Conservation (phyloP, 768 basidiomycete species). For the Panus rudis region DNA sequence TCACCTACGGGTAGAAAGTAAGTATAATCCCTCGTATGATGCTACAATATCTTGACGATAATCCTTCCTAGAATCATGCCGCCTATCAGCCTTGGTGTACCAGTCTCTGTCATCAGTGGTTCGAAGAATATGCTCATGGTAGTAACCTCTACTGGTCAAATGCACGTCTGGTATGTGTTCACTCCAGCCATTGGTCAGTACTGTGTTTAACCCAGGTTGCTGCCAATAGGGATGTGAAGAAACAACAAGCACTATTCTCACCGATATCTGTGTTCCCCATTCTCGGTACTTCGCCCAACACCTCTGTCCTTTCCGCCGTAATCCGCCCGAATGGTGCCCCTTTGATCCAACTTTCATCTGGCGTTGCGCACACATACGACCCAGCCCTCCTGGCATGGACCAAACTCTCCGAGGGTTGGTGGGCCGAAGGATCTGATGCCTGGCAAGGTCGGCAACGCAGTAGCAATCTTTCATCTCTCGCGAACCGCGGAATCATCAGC, state of each 20-base stretch:
- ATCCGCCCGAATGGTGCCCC: constrained; percentile 79
- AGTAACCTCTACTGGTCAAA: constrained; percentile 62
- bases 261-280: constrained; percentile 58
- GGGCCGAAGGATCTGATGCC: constrained; percentile 72
- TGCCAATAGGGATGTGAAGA: constrained; percentile 63
- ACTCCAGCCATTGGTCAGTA: constrained; percentile 1
- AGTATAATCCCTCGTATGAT: constrained; percentile 13
- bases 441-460: constrained; percentile 71
- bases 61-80: constrained; percentile 63
- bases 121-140: constrained; percentile 59
- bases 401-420: constrained; percentile 77
- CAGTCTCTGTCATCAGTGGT: constrained; percentile 63
- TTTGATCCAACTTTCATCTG: constrained; percentile 68
- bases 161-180: constrained; percentile 65
- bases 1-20: constrained; percentile 80
- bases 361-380: constrained; percentile 79
- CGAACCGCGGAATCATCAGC: constrained; percentile 47
- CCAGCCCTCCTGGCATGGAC: constrained; percentile 58
- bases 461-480: constrained; percentile 28
- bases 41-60: not conserved
- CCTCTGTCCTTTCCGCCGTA: constrained; percentile 52
- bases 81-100: constrained; percentile 62
- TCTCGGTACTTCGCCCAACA: constrained; percentile 47
- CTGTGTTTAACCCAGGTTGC: constrained; percentile 1
- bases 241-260: constrained; percentile 54